Percentiles rank a stretch among this genome's conserved stretches.
Evolutionary conservation across 2,329 filamentous ascomycete species (phyloP).

Genomic region (Penicillium carneum): DNA sequence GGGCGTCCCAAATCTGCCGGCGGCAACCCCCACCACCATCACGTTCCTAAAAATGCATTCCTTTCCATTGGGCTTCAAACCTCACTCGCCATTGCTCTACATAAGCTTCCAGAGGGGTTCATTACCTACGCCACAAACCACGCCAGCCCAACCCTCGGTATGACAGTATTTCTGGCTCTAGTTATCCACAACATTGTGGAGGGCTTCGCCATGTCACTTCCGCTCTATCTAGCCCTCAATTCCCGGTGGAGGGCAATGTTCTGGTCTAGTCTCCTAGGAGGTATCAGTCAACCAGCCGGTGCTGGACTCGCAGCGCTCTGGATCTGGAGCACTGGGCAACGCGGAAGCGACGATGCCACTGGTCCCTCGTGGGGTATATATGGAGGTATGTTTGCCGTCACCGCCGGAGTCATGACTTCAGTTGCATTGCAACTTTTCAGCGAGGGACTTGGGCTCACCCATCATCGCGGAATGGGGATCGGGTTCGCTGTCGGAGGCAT

Average conservation of each 20-base stretch:
- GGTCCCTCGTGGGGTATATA: slow-evolving; percentile 62
- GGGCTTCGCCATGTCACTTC: slow-evolving; percentile 91
- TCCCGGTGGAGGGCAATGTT: slow-evolving; percentile 82
- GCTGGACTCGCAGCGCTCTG: slow-evolving; percentile 83
- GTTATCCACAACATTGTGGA: slow-evolving; percentile 99
- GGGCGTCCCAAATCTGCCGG: slow-evolving; percentile 23
- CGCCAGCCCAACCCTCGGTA: slow-evolving; percentile 84
- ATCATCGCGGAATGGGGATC: slow-evolving; percentile 48
- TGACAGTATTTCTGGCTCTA: slow-evolving; percentile 91
- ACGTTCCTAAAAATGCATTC: slow-evolving; percentile 92
- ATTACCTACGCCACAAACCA: slow-evolving; percentile 98
- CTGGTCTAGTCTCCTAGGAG: slow-evolving; percentile 83
- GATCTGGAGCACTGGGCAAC: slow-evolving; percentile 74
- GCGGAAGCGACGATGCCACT: slow-evolving; percentile 42
- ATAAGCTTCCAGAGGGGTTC: slow-evolving; percentile 88
- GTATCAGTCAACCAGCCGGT: slow-evolving; percentile 84
- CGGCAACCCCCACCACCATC: slow-evolving; percentile 78
- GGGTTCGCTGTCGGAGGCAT: slow-evolving; percentile 66
- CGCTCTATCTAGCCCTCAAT: slow-evolving; percentile 86
- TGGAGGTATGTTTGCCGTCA: slow-evolving; percentile 78
- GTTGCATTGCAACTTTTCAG: slow-evolving; percentile 89
- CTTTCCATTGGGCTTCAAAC: slow-evolving; percentile 95
- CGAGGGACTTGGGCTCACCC: slow-evolving; percentile 80
- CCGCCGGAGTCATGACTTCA: slow-evolving; percentile 92
- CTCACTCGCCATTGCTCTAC: slow-evolving; percentile 89